These are phyloP conservation scores for Tolypocladium ophioglossoides DNA, from an alignment of 2,329 filamentous ascomycete genomes.

Conservation along the genomic window DNA sequence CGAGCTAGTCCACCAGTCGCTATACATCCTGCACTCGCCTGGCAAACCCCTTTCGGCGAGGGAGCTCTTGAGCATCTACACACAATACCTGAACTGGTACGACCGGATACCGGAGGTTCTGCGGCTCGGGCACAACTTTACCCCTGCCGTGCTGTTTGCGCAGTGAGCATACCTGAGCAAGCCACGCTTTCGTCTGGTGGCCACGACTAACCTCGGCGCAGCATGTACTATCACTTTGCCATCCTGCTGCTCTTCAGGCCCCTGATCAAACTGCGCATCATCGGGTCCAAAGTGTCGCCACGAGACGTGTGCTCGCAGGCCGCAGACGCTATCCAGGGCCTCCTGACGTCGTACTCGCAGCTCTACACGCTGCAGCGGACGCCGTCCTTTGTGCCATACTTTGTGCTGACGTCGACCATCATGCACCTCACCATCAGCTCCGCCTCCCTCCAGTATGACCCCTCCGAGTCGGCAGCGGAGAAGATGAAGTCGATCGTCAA, in stretches of 20 bases:
- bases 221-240: slow-evolving; percentile 61
- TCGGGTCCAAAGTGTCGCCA: slow-evolving; percentile 52
- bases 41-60: slow-evolving; percentile 53
- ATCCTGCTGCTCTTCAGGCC: slow-evolving; percentile 67
- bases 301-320: slow-evolving; percentile 55
- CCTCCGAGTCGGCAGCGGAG: slow-evolving; percentile 4
- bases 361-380: slow-evolving; percentile 48
- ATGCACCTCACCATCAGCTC: slow-evolving; percentile 48
- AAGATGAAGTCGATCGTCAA: slow-evolving; percentile 22
- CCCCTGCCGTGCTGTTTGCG: slow-evolving; percentile 61
- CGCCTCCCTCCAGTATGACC: slow-evolving; percentile 10
- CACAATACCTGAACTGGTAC: slow-evolving; percentile 63
- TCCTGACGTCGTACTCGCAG: slow-evolving; percentile 45
- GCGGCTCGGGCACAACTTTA: slow-evolving; percentile 56
- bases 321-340: slow-evolving; percentile 46
- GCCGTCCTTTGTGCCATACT: slow-evolving; percentile 51
- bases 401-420: slow-evolving; percentile 49
- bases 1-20: slow-evolving; percentile 61
- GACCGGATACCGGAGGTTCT: slow-evolving; percentile 54
- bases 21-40: slow-evolving; percentile 64
- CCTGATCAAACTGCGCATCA: slow-evolving; percentile 53
- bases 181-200: not conserved
- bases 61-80: slow-evolving; percentile 53
- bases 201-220: slow-evolving; percentile 15
- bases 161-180: slow-evolving; percentile 44